Evolutionary conservation across 1,284 basidiomycete species (phyloP).

Genomic region (Trichosporon inkin): DNA sequence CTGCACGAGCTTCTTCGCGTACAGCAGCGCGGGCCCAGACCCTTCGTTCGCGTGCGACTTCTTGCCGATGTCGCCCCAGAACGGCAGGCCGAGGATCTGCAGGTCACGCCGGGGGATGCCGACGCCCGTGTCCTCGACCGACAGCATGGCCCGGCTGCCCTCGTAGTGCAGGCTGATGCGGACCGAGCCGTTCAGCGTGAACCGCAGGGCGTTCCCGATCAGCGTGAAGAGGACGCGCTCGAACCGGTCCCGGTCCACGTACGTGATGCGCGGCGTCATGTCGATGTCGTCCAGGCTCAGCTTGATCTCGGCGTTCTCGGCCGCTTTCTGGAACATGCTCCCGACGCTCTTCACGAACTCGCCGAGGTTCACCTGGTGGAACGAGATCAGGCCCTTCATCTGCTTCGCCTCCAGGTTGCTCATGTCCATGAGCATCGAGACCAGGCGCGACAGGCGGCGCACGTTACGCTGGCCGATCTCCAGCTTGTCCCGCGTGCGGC

Average conservation of each 20-base stretch:
- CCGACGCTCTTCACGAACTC: conserved; percentile 48
- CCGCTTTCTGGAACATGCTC: conserved; percentile 44
- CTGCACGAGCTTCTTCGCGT: conserved; percentile 1
- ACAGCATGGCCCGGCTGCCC: neutral
- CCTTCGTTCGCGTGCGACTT: neutral
- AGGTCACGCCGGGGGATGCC: neutral
- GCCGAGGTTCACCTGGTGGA: conserved; percentile 47
- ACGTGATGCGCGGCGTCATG: conserved; percentile 34
- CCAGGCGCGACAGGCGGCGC: conserved; percentile 38
- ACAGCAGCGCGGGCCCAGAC: neutral
- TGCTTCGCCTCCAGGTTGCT: conserved; percentile 32
- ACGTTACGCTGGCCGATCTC: conserved; percentile 44
- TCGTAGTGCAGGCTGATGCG: neutral
- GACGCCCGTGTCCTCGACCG: neutral
- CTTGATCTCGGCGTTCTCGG: conserved; percentile 36
- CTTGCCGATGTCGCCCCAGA: conserved; percentile 4
- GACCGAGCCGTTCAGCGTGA: neutral
- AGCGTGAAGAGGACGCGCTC: conserved; percentile 41
- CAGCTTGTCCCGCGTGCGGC: conserved; percentile 39
- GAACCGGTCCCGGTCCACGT: conserved; percentile 41
- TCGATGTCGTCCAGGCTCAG: conserved; percentile 46
- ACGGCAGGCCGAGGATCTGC: neutral
- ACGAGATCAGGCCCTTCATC: conserved; percentile 42
- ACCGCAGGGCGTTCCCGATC: conserved; percentile 26
- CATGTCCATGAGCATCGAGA: conserved; percentile 49